phyloP scores from a whole-genome alignment of 1,284 basidiomycete genomes.

The Dichomitus squalens region DNA sequence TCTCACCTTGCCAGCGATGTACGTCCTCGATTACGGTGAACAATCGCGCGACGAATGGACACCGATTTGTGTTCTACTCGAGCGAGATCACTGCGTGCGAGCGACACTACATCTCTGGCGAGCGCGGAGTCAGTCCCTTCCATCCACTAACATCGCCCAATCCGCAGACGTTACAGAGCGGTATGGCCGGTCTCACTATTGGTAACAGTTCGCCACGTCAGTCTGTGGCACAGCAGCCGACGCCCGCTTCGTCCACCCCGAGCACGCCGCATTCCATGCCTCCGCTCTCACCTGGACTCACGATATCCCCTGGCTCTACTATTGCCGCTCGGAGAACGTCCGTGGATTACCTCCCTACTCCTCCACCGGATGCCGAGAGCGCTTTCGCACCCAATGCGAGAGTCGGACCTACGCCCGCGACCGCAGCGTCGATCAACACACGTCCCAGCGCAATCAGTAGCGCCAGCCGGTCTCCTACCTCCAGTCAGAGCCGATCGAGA shows the following conservation, averaged over 20 bases:
- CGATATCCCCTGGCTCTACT: constrained; percentile 18
- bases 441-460: not conserved
- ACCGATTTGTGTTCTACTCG: constrained; percentile 88
- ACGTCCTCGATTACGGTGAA: constrained; percentile 66
- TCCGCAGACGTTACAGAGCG: constrained; percentile 1
- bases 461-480: not conserved
- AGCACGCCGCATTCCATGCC: constrained; percentile 23
- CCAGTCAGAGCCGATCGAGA: not conserved
- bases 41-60: constrained; percentile 78
- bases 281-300: constrained; percentile 20
- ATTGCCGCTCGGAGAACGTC: constrained; percentile 24
- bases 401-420: not conserved
- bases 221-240: not conserved
- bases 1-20: constrained; percentile 71
- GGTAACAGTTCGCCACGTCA: constrained; percentile 4
- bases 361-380: constrained; percentile 5
- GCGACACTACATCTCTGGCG: constrained; percentile 68
- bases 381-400: not conserved
- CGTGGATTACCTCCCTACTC: constrained; percentile 13
- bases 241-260: constrained; percentile 12
- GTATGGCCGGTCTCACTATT: constrained; percentile 10
- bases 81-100: constrained; percentile 73
- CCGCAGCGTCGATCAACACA: not conserved
- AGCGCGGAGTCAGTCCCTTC: constrained; percentile 64
- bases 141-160: constrained; percentile 38